Evolutionary conservation across 441 rosid genomes (phyloP).

Genomic region (Adansonia rubrostipa): DNA sequence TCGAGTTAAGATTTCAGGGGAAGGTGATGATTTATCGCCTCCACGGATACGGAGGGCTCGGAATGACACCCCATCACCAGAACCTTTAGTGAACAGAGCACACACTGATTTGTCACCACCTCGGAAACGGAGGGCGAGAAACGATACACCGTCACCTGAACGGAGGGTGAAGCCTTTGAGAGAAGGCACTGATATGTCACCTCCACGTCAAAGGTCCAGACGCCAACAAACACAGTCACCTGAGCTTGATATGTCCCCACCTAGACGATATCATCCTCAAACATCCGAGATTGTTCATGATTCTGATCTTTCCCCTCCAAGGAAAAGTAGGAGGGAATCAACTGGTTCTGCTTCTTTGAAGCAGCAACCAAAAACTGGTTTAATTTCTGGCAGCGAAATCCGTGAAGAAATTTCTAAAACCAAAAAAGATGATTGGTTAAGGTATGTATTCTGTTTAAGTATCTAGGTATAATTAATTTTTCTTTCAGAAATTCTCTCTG

Average conservation of each 20-base stretch:
- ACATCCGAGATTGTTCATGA: constrained; percentile 22
- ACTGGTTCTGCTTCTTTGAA: constrained; percentile 39
- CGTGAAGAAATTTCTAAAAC: constrained; percentile 59
- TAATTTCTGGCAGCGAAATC: constrained; percentile 69
- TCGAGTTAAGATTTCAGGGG: constrained; percentile 16
- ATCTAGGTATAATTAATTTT: neutral
- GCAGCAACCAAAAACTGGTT: constrained; percentile 61
- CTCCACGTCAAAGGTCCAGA: constrained; percentile 36
- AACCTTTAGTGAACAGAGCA: constrained; percentile 26
- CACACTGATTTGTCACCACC: constrained; percentile 47
- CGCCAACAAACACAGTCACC: constrained; percentile 39
- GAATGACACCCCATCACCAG: constrained; percentile 55
- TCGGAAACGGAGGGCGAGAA: constrained; percentile 36
- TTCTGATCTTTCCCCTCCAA: constrained; percentile 61
- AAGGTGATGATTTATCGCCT: constrained; percentile 49
- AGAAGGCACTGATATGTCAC: constrained; percentile 43
- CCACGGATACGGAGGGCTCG: constrained; percentile 43
- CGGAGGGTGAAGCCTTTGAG: constrained; percentile 25
- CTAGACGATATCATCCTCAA: constrained; percentile 24
- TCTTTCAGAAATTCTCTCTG: neutral
- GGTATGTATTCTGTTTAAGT: constrained; percentile 41
- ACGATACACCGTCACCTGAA: constrained; percentile 40
- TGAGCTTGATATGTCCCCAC: constrained; percentile 40
- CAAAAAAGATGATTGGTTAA: constrained; percentile 59
- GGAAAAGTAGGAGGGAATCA: constrained; percentile 51